Percentiles rank a stretch among this genome's conserved stretches.
These are phyloP conservation scores for Fusarium lyarnte DNA, from an alignment of 2,329 filamentous ascomycete species.

Conservation along the genomic window DNA sequence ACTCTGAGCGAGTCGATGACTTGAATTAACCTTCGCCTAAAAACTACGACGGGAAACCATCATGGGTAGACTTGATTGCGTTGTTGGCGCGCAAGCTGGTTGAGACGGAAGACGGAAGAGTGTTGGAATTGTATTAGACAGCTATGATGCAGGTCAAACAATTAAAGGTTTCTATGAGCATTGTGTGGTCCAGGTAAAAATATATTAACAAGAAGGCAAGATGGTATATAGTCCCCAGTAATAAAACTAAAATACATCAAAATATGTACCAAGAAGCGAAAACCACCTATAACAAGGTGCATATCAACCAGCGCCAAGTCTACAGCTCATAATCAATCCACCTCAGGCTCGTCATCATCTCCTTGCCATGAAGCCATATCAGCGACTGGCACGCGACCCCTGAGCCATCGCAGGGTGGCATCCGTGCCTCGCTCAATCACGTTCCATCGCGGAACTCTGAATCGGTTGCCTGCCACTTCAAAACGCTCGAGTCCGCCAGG, in stretches of 20 bases:
- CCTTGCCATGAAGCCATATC: slow-evolving; percentile 67
- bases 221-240: slow-evolving; percentile 27
- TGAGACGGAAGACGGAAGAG: no score
- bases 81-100: no score
- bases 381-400: slow-evolving; percentile 75
- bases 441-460: slow-evolving; percentile 86
- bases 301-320: background rate
- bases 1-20: no score
- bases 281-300: background rate
- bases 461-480: slow-evolving; percentile 85
- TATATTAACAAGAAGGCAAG: slow-evolving; percentile 11
- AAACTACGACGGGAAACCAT: no score
- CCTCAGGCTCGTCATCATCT: slow-evolving; percentile 51
- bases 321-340: slow-evolving; percentile 29
- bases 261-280: slow-evolving; percentile 30
- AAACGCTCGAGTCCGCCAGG: slow-evolving; percentile 69
- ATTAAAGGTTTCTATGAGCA: no score
- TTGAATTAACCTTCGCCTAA: no score
- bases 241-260: slow-evolving; percentile 23
- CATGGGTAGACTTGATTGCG: no score
- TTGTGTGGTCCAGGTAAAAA: background rate
- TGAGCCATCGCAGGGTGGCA: slow-evolving; percentile 81
- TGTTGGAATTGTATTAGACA: background rate
- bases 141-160: no score
- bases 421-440: slow-evolving; percentile 89